Evolutionary conservation across 495 filamentous ascomycete species (phyloP).

Genomic region (Hyaloscypha hepaticicola): DNA sequence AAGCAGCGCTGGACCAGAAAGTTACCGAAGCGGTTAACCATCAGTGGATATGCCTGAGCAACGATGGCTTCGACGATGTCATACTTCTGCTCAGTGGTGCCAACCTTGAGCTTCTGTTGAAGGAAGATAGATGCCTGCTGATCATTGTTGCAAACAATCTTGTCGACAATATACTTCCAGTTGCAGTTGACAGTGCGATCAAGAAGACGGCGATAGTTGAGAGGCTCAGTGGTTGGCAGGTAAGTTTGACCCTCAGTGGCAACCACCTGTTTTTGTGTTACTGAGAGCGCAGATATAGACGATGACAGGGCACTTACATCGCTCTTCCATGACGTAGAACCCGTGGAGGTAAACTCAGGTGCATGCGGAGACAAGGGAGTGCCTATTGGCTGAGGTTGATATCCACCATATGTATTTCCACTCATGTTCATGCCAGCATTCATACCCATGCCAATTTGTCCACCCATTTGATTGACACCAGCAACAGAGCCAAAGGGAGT

Average conservation of each 20-base stretch:
- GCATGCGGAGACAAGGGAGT: constrained; percentile 84
- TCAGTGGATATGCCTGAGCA: constrained; percentile 89
- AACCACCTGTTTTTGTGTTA: constrained; percentile 36
- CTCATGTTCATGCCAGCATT: constrained; percentile 35
- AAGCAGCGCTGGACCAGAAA: constrained; percentile 98
- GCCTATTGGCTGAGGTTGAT: constrained; percentile 70
- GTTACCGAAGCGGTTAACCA: constrained; percentile 98
- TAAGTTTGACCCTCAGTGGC: constrained; percentile 70
- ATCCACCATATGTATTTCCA: constrained; percentile 42
- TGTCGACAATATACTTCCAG: constrained; percentile 99
- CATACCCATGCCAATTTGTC: constrained; percentile 35
- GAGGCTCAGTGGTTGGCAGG: constrained; percentile 83
- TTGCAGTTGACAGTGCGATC: constrained; percentile 97
- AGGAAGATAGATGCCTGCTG: constrained; percentile 98
- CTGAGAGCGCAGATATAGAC: background rate
- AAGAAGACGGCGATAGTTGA: constrained; percentile 93
- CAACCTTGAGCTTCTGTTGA: constrained; percentile 98
- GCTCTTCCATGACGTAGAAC: constrained; percentile 45
- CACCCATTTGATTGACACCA: constrained; percentile 36
- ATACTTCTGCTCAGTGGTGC: constrained; percentile 91
- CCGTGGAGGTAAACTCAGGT: constrained; percentile 67
- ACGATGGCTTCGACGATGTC: constrained; percentile 97
- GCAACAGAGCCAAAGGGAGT: constrained; percentile 34
- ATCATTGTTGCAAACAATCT: constrained; percentile 98
- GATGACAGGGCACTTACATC: constrained; percentile 41